Evolutionary conservation across 495 filamentous ascomycete genomes (phyloP), one percentile per base, ranked within the genome.

Genomic region (Pseudotulostoma volvatum): DNA sequence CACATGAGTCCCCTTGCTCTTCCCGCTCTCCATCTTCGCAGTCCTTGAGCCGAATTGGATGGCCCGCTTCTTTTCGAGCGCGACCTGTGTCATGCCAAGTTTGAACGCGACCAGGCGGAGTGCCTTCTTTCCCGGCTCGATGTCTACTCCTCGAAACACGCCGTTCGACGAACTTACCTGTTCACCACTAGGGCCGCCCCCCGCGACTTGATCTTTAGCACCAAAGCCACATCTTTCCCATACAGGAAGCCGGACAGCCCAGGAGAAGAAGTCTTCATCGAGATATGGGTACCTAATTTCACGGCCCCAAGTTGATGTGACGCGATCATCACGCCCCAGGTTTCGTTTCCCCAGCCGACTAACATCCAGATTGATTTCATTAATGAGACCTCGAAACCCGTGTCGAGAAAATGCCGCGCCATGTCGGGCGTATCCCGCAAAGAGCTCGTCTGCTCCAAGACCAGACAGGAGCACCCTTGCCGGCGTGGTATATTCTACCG

Each of bases 401-500:
- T 56, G 51, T 0, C 75, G 70, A 9, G 66, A 58, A 48, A 80
- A 94, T 1, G 87, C 83, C 3, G 76, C 71, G 1, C 76, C 71
- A 45, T 99, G 90, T 2, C 90, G 76, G 8, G 75, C 74, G 49
- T 99, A 99, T 3, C 90, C 90, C 14, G 78, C 90, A 44, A 99
- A 93, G 2, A 99, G 76, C 56, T 99, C 90, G 52, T 99, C 90
- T 3, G 90, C 90, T 1, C 90, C 90, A 5, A 99, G 75, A 7
- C 90, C 90, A 7, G 88, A 95, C 3, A 99, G 66, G 0, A 96
- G 69, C 1, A 94, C 80, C 9, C 87, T 76, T 0, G 90, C 80
- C 0, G 76, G 64, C 1, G 83, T 84, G 3, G 60, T 69, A 53
- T 86, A 87, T 13, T 43, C 39, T 32, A 42, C 45, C 15, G 16